Evolutionary conservation across 495 filamentous ascomycete species (phyloP).

Genomic region (Bathelium albidoporum): DNA sequence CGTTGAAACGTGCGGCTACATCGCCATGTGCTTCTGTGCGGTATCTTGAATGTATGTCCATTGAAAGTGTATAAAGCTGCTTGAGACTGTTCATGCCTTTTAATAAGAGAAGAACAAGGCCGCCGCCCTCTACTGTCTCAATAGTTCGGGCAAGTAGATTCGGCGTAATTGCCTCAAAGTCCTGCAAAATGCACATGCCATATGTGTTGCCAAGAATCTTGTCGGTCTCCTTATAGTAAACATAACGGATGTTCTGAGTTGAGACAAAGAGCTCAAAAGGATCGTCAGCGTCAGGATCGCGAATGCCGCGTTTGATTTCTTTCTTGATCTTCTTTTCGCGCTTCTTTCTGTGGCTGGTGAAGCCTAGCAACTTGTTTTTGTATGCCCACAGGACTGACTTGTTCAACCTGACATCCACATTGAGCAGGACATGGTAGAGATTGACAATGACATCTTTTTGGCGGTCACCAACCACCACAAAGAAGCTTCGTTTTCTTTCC

Average conservation of each 20-base stretch:
- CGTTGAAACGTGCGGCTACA: conserved; percentile 93
- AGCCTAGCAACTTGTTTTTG: conserved; percentile 92
- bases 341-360: conserved; percentile 93
- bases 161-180: conserved; percentile 95
- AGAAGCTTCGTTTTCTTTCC: conserved; percentile 96
- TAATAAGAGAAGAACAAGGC: conserved; percentile 76
- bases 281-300: conserved; percentile 91
- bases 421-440: conserved; percentile 87
- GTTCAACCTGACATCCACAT: conserved; percentile 83
- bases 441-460: conserved; percentile 97
- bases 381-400: conserved; percentile 99
- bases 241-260: conserved; percentile 93
- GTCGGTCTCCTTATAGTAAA: conserved; percentile 99
- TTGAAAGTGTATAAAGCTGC: conserved; percentile 91
- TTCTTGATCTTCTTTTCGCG: conserved; percentile 96
- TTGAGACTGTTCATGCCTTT: conserved; percentile 97
- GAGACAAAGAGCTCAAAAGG: conserved; percentile 97
- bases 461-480: conserved; percentile 90
- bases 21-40: conserved; percentile 94
- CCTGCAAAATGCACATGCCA: conserved; percentile 96
- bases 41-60: conserved; percentile 97
- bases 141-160: conserved; percentile 91
- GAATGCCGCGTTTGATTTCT: conserved; percentile 89
- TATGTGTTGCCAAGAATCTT: conserved; percentile 98
- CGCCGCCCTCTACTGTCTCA: conserved; percentile 96